phyloP scores from a whole-genome alignment of 2,329 filamentous ascomycete species.

The Pezicula rhizophila region DNA sequence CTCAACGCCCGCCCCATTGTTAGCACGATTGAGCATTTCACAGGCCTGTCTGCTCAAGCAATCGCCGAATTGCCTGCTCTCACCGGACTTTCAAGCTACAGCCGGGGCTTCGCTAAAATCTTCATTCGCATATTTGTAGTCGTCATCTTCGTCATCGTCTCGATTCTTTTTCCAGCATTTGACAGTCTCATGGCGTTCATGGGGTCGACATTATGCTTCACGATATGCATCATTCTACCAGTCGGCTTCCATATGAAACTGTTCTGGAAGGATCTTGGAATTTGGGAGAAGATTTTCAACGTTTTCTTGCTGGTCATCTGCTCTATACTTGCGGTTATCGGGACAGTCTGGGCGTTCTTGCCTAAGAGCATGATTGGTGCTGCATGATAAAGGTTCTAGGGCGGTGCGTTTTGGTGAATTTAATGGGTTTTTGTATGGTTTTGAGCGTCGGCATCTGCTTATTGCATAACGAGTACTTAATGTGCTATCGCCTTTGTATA shows the following conservation, averaged over 20 bases:
- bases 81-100: slow-evolving; percentile 49
- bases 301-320: slow-evolving; percentile 67
- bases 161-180: slow-evolving; percentile 63
- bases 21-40: slow-evolving; percentile 74
- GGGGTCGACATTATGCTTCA: slow-evolving; percentile 85
- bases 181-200: slow-evolving; percentile 71
- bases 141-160: slow-evolving; percentile 68
- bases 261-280: slow-evolving; percentile 66
- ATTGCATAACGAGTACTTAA: no score
- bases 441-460: no score
- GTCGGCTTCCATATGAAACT: slow-evolving; percentile 86
- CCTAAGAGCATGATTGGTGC: slow-evolving; percentile 68
- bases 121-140: slow-evolving; percentile 60
- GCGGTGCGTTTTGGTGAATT: no score
- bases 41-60: slow-evolving; percentile 49
- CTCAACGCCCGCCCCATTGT: slow-evolving; percentile 85
- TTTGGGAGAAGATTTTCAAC: slow-evolving; percentile 57
- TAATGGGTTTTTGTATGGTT: no score
- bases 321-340: slow-evolving; percentile 62
- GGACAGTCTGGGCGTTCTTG: slow-evolving; percentile 83
- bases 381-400: slow-evolving; percentile 22
- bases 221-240: slow-evolving; percentile 88
- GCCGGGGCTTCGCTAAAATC: slow-evolving; percentile 52
- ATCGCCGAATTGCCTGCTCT: slow-evolving; percentile 40
- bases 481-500: no score